A percentile compares a stretch with the other conserved stretches of the same genome.
Conservation (phyloP, 768 basidiomycete genomes). For the Cantharellus anzutake region DNA sequence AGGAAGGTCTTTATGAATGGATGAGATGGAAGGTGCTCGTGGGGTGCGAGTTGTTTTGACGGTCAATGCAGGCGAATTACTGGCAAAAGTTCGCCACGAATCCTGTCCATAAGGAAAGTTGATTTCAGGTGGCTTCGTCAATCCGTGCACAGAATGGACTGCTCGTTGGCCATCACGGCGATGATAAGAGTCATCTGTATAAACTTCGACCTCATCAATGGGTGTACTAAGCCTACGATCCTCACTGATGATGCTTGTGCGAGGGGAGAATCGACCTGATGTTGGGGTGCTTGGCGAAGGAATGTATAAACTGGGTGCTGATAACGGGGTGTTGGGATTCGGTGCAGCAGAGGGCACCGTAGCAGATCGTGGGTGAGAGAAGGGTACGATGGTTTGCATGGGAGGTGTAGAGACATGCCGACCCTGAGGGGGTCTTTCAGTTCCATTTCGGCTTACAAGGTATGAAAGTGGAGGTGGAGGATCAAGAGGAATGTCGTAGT, state of each 20-base stretch:
- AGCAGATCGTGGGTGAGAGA: neutral
- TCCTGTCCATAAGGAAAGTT: too few relatives aligned
- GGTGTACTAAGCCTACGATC: conserved; percentile 9
- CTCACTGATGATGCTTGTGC: conserved; percentile 11
- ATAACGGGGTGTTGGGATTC: neutral
- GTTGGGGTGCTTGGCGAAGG: neutral
- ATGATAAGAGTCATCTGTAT: conserved; percentile 8
- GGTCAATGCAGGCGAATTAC: conserved; percentile 9
- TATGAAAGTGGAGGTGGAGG: conserved; percentile 88
- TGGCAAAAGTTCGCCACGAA: too few relatives aligned
- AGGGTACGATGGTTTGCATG: neutral
- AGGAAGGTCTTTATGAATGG: conserved; percentile 39
- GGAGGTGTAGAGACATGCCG: neutral
- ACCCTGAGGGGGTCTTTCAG: conserved; percentile 22
- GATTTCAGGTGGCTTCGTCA: too few relatives aligned
- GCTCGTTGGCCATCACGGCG: too few relatives aligned
- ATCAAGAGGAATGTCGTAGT: conserved; percentile 49
- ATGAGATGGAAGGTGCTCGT: conserved; percentile 13
- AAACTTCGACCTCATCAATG: conserved; percentile 17
- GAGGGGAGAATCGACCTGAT: conserved; percentile 33
- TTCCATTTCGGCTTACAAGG: conserved; percentile 30
- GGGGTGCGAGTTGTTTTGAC: conserved; percentile 5
- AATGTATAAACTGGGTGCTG: neutral
- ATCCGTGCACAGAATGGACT: too few relatives aligned
- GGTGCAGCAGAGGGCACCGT: neutral